Conservation (phyloP, 108 stramenopile genomes). For the Nitzschia palea region DNA sequence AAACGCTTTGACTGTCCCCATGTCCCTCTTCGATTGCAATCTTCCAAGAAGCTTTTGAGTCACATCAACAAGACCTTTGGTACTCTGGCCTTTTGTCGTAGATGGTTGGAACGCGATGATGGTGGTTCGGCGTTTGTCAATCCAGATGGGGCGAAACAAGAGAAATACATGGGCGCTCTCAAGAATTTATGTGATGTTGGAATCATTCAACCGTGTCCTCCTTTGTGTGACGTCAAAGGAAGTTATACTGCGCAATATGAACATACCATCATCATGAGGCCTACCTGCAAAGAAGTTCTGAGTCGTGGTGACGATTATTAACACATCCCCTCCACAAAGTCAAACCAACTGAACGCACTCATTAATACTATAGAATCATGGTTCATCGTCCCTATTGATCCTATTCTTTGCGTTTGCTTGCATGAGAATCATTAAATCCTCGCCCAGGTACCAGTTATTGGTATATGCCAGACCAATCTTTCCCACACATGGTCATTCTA, state of each 20-base stretch:
- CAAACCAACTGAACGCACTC: too few relatives aligned
- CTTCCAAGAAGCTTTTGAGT: constrained; percentile 86
- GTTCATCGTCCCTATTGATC: too few relatives aligned
- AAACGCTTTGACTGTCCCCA: constrained; percentile 95
- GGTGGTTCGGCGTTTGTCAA: constrained; percentile 90
- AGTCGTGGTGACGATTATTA: constrained; percentile 98
- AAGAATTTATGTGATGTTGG: constrained; percentile 97
- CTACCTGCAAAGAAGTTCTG: constrained; percentile 97
- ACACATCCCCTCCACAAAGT: too few relatives aligned
- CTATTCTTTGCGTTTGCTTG: too few relatives aligned
- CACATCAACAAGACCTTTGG: constrained; percentile 99
- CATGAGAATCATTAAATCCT: too few relatives aligned
- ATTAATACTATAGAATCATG: too few relatives aligned
- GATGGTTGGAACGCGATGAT: constrained; percentile 98
- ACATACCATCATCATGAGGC: constrained; percentile 95
- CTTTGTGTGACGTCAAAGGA: constrained; percentile 95
- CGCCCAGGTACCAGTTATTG: too few relatives aligned
- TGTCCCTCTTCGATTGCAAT: constrained; percentile 91
- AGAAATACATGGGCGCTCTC: constrained; percentile 96
- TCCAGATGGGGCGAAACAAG: constrained; percentile 88
- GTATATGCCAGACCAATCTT: too few relatives aligned
- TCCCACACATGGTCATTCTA: too few relatives aligned
- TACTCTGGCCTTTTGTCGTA: constrained; percentile 97
- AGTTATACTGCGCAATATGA: constrained; percentile 99
- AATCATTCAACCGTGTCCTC: constrained; percentile 94